A percentile compares a stretch with the other conserved stretches of the same genome.
These are phyloP conservation scores for Papiliotrema laurentii DNA, from an alignment of 1,284 basidiomycete species.

Conservation along the genomic window DNA sequence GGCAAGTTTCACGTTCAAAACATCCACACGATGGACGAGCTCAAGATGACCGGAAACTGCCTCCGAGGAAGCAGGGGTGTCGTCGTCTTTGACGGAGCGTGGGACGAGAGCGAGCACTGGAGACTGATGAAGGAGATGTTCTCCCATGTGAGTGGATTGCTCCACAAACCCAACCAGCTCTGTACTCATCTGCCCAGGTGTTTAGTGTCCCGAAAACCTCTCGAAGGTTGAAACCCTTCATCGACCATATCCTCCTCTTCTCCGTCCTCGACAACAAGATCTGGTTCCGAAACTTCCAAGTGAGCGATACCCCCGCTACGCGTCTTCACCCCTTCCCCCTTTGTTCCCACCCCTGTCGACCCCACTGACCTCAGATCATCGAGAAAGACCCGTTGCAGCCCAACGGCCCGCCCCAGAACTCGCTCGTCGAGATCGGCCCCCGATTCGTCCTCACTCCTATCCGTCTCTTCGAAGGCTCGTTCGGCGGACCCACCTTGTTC, in stretches of 20 bases:
- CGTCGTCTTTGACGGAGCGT: constrained; percentile 85
- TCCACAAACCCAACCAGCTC: too few species aligned
- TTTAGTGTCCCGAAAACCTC: constrained; percentile 90
- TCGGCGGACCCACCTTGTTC: constrained; percentile 90
- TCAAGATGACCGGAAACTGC: constrained; percentile 99
- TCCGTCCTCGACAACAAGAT: constrained; percentile 94
- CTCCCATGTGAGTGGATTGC: constrained; percentile 70
- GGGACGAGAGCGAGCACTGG: constrained; percentile 83
- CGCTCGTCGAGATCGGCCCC: constrained; percentile 90
- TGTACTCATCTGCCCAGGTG: constrained; percentile 57
- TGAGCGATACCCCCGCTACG: too few species aligned
- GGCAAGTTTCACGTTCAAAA: constrained; percentile 98
- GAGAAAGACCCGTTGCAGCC: constrained; percentile 60
- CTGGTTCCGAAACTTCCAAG: constrained; percentile 99
- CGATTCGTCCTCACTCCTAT: constrained; percentile 97
- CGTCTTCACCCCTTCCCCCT: too few species aligned
- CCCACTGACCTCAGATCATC: too few species aligned
- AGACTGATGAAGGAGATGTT: constrained; percentile 90
- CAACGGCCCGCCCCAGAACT: constrained; percentile 53
- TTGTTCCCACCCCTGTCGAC: too few species aligned
- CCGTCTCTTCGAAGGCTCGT: constrained; percentile 96
- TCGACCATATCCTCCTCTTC: constrained; percentile 96
- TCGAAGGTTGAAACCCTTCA: constrained; percentile 89
- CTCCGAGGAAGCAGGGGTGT: constrained; percentile 91
- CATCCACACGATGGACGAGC: constrained; percentile 98